Evolutionary conservation across 306 rosid genomes (phyloP), one percentile per base, ranked within the genome.

Genomic region (Pyrus betulifolia): DNA sequence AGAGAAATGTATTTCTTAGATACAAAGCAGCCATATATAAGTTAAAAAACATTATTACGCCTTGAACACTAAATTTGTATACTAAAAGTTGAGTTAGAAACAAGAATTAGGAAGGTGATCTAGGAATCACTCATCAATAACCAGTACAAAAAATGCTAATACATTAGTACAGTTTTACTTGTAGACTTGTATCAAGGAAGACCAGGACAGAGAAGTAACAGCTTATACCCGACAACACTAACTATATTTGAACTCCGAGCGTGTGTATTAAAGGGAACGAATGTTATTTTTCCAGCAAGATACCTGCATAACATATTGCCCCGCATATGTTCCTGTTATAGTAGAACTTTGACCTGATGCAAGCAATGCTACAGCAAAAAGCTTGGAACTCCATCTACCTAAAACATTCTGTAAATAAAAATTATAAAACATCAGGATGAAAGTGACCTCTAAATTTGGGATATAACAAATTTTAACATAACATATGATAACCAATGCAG

Each of bases 271-370:
- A 54, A 51, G 51, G 49, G 31, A 45, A 61, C 44, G 9, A 35
- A 33, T 42, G 54, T 30, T 21, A 42, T 33, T 51, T 44, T 27
- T 57, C 30, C 40, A 67, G 55, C 10, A 40, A 80, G 42, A 35
- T 87, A 91, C 99, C 97, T 95, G 99, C 99, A 95, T 95, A 79
- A 95, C 97, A 79, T 92, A 95, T 81, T 95, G 99, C 61, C 99
- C 99, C 10, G 99, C 99, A 81, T 95, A 95, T 49, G 99, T 95
- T 77, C 99, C 99, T 69, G 99, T 95, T 81, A 95, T 95, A 2
- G 99, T 95, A 79, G 99, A 95, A 80, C 99, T 92, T 87, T 95
- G 99, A 80, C 99, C 99, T 4, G 99, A 95, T 44, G 99, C 99
- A 59, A 95, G 89, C 83, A 95, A 85, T 76, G 99, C 99, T 71